Conservation (phyloP, 768 basidiomycete species). For the Mrakia blollopis region DNA sequence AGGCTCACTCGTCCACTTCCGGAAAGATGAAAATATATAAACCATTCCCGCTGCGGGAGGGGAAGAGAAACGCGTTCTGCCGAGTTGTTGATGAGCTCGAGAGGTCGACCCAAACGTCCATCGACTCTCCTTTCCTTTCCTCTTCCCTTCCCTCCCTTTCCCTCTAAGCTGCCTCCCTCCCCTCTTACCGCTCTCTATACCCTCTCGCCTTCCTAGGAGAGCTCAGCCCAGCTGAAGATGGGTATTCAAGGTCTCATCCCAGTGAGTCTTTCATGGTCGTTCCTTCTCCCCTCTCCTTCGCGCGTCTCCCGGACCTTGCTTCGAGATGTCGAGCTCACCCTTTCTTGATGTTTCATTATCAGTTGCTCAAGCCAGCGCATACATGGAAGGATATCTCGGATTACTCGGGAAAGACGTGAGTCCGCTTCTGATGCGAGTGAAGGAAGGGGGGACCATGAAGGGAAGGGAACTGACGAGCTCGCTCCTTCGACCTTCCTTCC, state of each 20-base stretch:
- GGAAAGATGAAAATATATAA: background rate
- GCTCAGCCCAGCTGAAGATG: conserved; percentile 6
- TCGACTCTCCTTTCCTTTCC: background rate
- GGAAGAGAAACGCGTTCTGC: background rate
- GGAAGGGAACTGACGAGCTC: conserved; percentile 32
- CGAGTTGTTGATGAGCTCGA: conserved; percentile 4
- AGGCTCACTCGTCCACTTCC: no score
- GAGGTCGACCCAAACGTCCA: no score
- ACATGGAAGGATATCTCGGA: conserved; percentile 70
- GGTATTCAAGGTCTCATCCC: conserved; percentile 33
- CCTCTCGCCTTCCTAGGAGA: background rate
- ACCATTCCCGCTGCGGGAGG: background rate
- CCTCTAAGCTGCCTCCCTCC: background rate
- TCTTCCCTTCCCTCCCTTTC: background rate
- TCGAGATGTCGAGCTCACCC: background rate
- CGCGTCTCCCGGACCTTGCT: background rate
- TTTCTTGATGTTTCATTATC: background rate
- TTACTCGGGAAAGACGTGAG: conserved; percentile 67
- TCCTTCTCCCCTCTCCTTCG: background rate
- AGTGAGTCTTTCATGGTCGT: background rate
- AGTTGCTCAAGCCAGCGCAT: conserved; percentile 85
- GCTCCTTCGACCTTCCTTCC: background rate
- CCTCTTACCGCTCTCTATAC: background rate
- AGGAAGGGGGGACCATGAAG: no score
- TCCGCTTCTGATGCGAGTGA: background rate